These are phyloP conservation scores for Cercospora canescens DNA, from an alignment of 2,329 filamentous ascomycete species.

Conservation along the genomic window DNA sequence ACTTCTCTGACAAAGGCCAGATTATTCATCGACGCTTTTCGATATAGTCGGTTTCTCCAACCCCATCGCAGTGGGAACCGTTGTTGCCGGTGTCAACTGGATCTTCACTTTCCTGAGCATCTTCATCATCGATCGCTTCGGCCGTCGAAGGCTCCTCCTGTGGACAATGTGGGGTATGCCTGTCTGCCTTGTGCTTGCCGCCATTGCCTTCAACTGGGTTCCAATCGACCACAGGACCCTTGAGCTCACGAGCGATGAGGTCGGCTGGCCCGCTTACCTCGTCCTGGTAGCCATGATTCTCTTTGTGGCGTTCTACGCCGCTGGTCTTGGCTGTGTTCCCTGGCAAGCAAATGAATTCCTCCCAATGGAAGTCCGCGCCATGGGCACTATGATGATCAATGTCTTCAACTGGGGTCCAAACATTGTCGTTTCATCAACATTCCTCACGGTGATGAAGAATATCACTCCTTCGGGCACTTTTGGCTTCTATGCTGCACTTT, in stretches of 20 bases:
- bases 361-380: slow-evolving; percentile 69
- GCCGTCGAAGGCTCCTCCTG: slow-evolving; percentile 64
- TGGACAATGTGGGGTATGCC: slow-evolving; percentile 85
- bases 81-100: slow-evolving; percentile 49
- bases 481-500: slow-evolving; percentile 44
- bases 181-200: slow-evolving; percentile 67
- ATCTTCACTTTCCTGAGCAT: slow-evolving; percentile 49
- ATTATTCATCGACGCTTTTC: slow-evolving; percentile 52
- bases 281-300: slow-evolving; percentile 75
- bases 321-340: slow-evolving; percentile 87
- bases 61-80: slow-evolving; percentile 47
- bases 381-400: slow-evolving; percentile 72
- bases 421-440: slow-evolving; percentile 40
- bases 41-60: slow-evolving; percentile 46
- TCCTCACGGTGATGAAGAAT: slow-evolving; percentile 40
- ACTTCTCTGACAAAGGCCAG: too few relatives aligned
- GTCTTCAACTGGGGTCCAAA: slow-evolving; percentile 84
- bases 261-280: slow-evolving; percentile 41
- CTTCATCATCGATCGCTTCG: slow-evolving; percentile 45
- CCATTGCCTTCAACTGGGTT: slow-evolving; percentile 70
- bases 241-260: slow-evolving; percentile 23
- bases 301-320: slow-evolving; percentile 83
- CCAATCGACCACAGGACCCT: too few relatives aligned
- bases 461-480: slow-evolving; percentile 42
- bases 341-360: slow-evolving; percentile 95